Evolutionary conservation across 192 early-diverging fungal genomes (phyloP), one percentile per base, ranked within the genome.

Genomic region (Backusella australiensis): DNA sequence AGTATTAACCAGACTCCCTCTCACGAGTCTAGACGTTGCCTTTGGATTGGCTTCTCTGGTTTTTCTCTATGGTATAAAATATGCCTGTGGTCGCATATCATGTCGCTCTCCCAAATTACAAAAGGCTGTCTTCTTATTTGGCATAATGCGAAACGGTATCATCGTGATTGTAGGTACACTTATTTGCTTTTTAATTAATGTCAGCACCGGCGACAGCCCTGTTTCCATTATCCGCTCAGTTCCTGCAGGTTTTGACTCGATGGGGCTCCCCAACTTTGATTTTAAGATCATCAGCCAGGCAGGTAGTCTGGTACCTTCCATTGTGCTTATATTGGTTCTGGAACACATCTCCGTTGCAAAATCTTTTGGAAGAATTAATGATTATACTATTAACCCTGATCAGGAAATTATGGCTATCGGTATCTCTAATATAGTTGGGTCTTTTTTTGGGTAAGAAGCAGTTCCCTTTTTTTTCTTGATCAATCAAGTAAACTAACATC

Each of bases 331-430:
- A 67, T 81, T 91, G 39, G 86, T 98, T 49, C 82, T 98, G 46
- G 96, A 98, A 82, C 95, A 97, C 75, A 90, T 96, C 79, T 93
- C 95, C 34, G 93, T 98, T 73, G 86, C 89, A 71, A 96, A 96
- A 86, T 91, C 91, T 14, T 97, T 95, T 86, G 96, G 93, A 35
- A 88, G 94, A 63, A 80, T 91, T 70, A 93, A 94, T 85, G 91
- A 94, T 67, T 98, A 98, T 85, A 88, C 82, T 38, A 79, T 89
- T 34, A 83, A 82, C 70, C 83, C 93, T 72, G 94, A 93, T 85
- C 96, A 98, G 87, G 97, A 98, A 82, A 79, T 96, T 26, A 88
- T 97, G 71, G 94, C 97, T 6, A 87, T 98, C 29, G 97, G 97
- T 36, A 42, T 92, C 32, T 89, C 93, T 34, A 98, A 98, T 86